phyloP scores from a whole-genome alignment of 2,329 filamentous ascomycete genomes.

The Basipetospora chlamydospora region DNA sequence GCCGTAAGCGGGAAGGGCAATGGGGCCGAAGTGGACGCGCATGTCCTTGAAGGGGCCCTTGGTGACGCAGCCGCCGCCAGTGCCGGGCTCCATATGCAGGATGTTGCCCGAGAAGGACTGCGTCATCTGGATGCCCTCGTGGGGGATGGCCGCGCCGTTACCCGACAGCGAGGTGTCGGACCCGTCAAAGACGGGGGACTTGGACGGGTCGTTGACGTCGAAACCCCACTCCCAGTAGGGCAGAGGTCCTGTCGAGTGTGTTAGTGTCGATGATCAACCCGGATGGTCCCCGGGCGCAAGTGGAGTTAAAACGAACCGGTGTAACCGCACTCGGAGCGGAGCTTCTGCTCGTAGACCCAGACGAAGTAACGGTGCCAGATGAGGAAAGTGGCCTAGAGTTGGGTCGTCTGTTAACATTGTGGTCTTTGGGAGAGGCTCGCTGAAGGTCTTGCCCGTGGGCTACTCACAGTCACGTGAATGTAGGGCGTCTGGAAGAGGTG shows the following conservation, averaged over 20 bases:
- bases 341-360: conserved; percentile 12
- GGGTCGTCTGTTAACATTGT: no score
- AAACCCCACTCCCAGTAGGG: conserved; percentile 35
- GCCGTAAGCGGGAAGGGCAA: conserved; percentile 7
- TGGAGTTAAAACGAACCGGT: conserved; percentile 6
- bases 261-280: no score
- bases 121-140: conserved; percentile 11
- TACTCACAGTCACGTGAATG: conserved; percentile 9
- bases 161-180: conserved; percentile 28
- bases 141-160: conserved; percentile 19
- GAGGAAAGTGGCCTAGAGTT: conserved; percentile 18
- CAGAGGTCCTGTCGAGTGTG: neutral
- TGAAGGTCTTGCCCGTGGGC: neutral
- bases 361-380: conserved; percentile 12
- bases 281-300: no score
- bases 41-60: conserved; percentile 27
- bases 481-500: conserved; percentile 11
- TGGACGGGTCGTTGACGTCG: conserved; percentile 25
- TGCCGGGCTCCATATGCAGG: conserved; percentile 25
- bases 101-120: conserved; percentile 24
- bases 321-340: conserved; percentile 12
- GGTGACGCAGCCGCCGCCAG: conserved; percentile 34
- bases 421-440: no score
- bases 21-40: conserved; percentile 19
- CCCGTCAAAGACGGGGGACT: conserved; percentile 38